These are phyloP conservation scores for Exutisphaerella laricina DNA, from an alignment of 2,329 filamentous ascomycete genomes.

Conservation along the genomic window DNA sequence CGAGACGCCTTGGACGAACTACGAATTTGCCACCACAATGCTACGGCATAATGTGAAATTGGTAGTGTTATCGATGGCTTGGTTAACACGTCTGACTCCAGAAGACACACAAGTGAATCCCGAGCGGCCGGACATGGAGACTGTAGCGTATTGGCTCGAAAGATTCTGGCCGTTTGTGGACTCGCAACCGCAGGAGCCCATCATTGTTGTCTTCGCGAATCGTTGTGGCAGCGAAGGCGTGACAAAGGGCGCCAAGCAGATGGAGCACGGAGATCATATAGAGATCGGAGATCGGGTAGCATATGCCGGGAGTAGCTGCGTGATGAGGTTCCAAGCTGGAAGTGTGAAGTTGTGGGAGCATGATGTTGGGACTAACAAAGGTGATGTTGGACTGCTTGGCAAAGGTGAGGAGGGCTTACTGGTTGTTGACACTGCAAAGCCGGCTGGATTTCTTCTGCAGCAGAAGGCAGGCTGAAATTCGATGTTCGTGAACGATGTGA, in stretches of 20 bases:
- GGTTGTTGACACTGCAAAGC: constrained; percentile 56
- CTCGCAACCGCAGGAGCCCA: constrained; percentile 45
- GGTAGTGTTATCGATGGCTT: constrained; percentile 71
- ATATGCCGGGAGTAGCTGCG: constrained; percentile 69
- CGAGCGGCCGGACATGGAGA: constrained; percentile 62
- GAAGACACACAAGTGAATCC: constrained; percentile 44
- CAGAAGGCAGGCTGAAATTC: constrained; percentile 13
- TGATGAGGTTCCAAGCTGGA: constrained; percentile 60
- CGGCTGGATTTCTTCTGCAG: constrained; percentile 31
- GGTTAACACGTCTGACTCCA: constrained; percentile 57
- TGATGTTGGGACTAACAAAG: constrained; percentile 41
- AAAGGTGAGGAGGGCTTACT: constrained; percentile 64
- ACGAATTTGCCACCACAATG: constrained; percentile 55
- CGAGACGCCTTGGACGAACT: constrained; percentile 51
- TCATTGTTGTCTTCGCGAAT: constrained; percentile 67
- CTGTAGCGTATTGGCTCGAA: constrained; percentile 68
- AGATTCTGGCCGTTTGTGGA: constrained; percentile 58
- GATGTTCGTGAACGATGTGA: no score
- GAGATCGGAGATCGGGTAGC: constrained; percentile 41
- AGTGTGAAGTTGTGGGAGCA: constrained; percentile 55
- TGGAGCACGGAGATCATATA: constrained; percentile 29
- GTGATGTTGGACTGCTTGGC: constrained; percentile 50
- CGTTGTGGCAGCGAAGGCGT: constrained; percentile 57
- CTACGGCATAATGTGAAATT: constrained; percentile 54
- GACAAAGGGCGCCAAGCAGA: constrained; percentile 18